These are phyloP conservation scores for Neoboletus subvelutipes DNA, from an alignment of 768 basidiomycete genomes.

Conservation along the genomic window DNA sequence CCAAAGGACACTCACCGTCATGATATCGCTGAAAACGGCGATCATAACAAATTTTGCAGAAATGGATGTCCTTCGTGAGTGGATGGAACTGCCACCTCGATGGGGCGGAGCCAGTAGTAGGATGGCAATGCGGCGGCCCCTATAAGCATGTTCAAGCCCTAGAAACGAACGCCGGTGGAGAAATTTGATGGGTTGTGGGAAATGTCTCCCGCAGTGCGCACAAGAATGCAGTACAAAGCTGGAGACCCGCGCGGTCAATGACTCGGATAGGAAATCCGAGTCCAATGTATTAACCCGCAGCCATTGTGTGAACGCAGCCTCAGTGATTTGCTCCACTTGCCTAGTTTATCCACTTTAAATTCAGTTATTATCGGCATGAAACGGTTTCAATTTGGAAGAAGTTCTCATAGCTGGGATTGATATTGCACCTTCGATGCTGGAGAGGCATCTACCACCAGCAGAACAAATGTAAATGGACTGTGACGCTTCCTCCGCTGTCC, in stretches of 20 bases:
- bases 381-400: neutral
- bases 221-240: neutral
- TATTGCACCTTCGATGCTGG: neutral
- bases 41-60: neutral
- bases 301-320: neutral
- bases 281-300: neutral
- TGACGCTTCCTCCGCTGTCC: neutral
- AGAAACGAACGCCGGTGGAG: neutral
- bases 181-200: neutral
- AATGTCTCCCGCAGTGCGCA: no score
- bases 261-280: conserved; percentile 6
- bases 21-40: neutral
- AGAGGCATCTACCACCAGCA: neutral
- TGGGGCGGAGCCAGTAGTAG: neutral
- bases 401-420: neutral
- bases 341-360: conserved; percentile 1
- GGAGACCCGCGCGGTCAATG: neutral
- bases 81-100: no score
- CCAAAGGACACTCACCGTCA: neutral
- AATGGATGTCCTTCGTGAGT: neutral
- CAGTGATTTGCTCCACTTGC: conserved; percentile 7
- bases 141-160: neutral
- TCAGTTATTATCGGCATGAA: neutral
- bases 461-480: neutral
- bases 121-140: neutral